Evolutionary conservation across 2,329 filamentous ascomycete genomes (phyloP), one percentile per base, ranked within the genome.

Genomic region (Fusarium veterinarium): DNA sequence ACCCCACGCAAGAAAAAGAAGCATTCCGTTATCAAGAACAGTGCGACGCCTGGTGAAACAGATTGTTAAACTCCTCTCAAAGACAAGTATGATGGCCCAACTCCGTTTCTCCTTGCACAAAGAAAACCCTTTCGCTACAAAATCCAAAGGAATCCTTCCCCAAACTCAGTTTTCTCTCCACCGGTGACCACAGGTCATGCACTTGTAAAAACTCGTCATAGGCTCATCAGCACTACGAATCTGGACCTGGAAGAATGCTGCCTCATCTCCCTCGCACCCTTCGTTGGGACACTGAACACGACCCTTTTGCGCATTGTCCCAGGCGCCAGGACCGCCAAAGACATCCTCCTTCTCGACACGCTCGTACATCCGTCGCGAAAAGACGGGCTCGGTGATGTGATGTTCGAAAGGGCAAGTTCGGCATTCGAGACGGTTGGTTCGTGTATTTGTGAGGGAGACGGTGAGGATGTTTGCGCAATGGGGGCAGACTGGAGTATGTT

Each of bases 151-250:
- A 40, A 48, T n/a, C 37, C 17, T 46, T 42, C 42, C 51, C 44
- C 17, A 20, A 51, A 28, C 60, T 75, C 82, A 92, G 75, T 91
- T 91, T 76, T 92, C 91, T 82, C 90, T 89, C 91, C 91, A 93
- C 62, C 89, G 84, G 69, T 89, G 84, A 30, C 87, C 88, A 76
- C 91, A 93, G 17, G 86, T 86, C 89, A 92, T 92, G 79, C 91
- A 93, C 90, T 95, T 96, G 84, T 92, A 97, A 83, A 98, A 98
- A 68, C 91, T 95, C 75, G 96, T 99, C 93, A 97, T 98, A 68
- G 96, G 96, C 87, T 99, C 96, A 84, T 99, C 96, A 58, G 96
- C 96, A 86, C 94, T 97, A 76, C 96, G 91, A 84, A 98, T 98
- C 88, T 99, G 96, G 76, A 98, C 91, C 86, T 97, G 94, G 86